Evolutionary conservation across 805 yeast genomes (phyloP), one percentile per base, ranked within the genome.

Genomic region (Zygoascus bituminiphila): DNA sequence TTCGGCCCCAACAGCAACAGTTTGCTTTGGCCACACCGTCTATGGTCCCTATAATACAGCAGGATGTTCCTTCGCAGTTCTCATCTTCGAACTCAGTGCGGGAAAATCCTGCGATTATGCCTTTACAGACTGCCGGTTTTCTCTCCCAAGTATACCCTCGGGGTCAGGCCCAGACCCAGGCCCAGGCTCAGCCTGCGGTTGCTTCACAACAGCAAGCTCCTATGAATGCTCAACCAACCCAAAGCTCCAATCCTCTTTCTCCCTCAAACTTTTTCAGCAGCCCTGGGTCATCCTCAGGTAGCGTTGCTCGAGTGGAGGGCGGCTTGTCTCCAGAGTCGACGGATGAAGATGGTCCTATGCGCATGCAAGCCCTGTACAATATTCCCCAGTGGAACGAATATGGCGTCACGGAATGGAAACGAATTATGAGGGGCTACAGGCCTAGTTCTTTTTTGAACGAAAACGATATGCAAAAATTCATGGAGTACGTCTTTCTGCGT

Each of bases 351-450:
- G 42, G 45, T 19, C 48, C 51, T 2, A 17, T 50, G 14, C 39
- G 48, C 26, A 49, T 45, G 9, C 25, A 20, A 22, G 45, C 45
- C 3, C 31, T 51, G n/a, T 14, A 29, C 24, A 46, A 46, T 17
- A 42, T 51, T 14, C 54, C 54, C 4, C 26, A 38, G 31, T 49
- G 49, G 50, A 46, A 52, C 19, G 52, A 51, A 9, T 44, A 42
- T 15, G 50, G 48, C 9, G 33, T 40, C 21, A 42, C 40, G 5
- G 54, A 51, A 37, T 51, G 54, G 54, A 42, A 22, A n/a, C 50
- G 54, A 14, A 46, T 51, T 33, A 51, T 51, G 54, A 49, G 40
- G 31, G 54, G 52, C 8, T 51, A 51, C 44, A 44, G 54, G 19
- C 54, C 54, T 20, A 40, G 47, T 6, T 51, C 54, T 14, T 51